Evolutionary conservation across 2,329 filamentous ascomycete genomes (phyloP), one percentile per base, ranked within the genome.

Genomic region (Colletotrichum incanum): DNA sequence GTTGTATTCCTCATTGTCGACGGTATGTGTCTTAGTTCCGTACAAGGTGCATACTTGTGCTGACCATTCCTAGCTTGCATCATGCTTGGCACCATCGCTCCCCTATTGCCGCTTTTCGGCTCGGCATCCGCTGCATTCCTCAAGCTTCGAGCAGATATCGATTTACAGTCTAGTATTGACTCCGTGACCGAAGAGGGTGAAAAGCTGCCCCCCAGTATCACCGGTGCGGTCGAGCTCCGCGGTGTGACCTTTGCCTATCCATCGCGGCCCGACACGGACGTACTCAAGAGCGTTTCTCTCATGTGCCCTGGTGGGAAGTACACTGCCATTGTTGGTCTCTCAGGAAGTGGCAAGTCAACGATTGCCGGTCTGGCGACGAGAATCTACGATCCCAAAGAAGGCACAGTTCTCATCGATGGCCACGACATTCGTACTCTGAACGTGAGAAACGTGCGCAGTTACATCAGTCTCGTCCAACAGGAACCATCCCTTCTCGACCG

Each of bases 1-100:
- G 90, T 92, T 39, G 89, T 92, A 16, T 90, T 92, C 65, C 82
- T 92, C 39, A 88, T 92, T 14, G 84, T 92, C 1, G 90, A 92
- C 74, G 89, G 84, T 85, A 80, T 74, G 81, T 73, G 28, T 14
- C 23, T 72, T 8, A 34, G 4, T 18, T 2, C 8, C 6, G 18
- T 26, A 12, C 80, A 84, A 75, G 82, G 85, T 31, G 70, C 80
- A 81, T 20, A 80, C 84, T 3, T 83, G 85, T 77, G 49, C 73
- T 55, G 59, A 75, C 5, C 78, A 41, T 73, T 75, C 18, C 55
- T 73, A 84, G 84, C 89, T 34, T 90, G 89, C 11, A 88, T 93
- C 60, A 86, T 92, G 43, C 84, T 93, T 31, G 89, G 90, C 39
- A 86, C 87, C 64, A 89, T 92, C 61, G 90, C 90, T 0, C 91